Evolutionary conservation across 306 rosid species (phyloP), one percentile per base, ranked within the genome.

Genomic region (Abrus precatorius): DNA sequence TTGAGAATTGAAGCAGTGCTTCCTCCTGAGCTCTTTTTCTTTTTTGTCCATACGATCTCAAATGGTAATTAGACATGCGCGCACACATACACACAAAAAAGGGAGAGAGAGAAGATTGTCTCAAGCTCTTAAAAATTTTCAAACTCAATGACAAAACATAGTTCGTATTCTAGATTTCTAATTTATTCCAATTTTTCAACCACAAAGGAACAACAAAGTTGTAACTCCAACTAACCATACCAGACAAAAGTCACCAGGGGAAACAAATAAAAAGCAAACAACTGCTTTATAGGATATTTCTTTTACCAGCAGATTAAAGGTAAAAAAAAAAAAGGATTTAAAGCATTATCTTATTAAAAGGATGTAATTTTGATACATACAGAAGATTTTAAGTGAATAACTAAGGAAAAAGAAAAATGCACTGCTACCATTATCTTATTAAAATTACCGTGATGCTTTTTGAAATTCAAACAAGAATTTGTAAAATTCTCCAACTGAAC

Each of bases 361-460:
- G 9, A 52, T 45, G 44, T 5, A 55, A 34, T n/a, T n/a, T 69
- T 59, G n/a, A 76, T 63, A 12, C 8, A 59, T 30, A 60, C 72
- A 71, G 36, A 38, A 61, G 12, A 71, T 28, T 71, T 48, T 71
- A 80, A n/a, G 44, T 49, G 36, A 56, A 68, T 13, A 55, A 43
- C 59, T 7, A 56, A 78, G 7, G 69, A 66, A 66, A 52, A 40
- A 1, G 32, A 36, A 65, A 56, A 57, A n/a, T 41, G 4, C 2
- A 56, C 49, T 27, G 54, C 34, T 1, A 45, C 41, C 40, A 34
- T 59, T 48, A 65, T 75, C 29, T 64, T 70, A 53, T 2, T 4
- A 45, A 32, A 69, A 43, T 80, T 90, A 91, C 99, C 97, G 87
- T 69, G 97, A 93, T 12, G 91, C 97, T 80, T 90, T 93, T 80